phyloP scores from a whole-genome alignment of 202 grass and related monocot genomes.

The Miscanthus sacchariflorus region DNA sequence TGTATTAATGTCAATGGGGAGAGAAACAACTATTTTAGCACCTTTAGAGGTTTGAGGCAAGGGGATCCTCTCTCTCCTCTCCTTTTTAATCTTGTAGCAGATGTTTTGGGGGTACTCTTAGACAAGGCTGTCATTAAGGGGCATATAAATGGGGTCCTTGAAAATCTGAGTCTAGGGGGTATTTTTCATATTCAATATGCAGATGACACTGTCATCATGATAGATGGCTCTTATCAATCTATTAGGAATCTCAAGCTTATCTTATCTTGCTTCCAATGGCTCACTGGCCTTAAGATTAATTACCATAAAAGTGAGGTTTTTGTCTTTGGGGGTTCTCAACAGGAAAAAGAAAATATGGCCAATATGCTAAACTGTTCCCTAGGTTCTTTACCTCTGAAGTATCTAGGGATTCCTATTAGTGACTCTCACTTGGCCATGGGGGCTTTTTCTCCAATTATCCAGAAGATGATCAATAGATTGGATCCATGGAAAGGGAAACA shows the following conservation, averaged over 20 bases:
- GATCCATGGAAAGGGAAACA: background rate
- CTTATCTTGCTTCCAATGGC: background rate
- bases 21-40: too few species aligned
- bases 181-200: background rate
- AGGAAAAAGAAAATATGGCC: background rate
- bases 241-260: background rate
- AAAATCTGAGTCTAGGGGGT: rapidly evolving
- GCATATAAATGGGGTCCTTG: rapidly evolving
- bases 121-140: rapidly evolving
- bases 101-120: too few species aligned
- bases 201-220: background rate
- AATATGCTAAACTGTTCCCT: background rate
- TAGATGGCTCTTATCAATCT: background rate
- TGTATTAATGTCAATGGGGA: too few species aligned
- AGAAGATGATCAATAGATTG: background rate
- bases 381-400: rapidly evolving
- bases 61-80: too few species aligned
- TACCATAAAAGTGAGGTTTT: background rate
- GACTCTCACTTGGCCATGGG: rapidly evolving
- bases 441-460: rapidly evolving
- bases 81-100: too few species aligned
- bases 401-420: background rate
- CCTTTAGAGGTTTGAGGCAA: too few species aligned
- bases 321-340: background rate
- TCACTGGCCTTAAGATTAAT: rapidly evolving